Percentiles rank a stretch among this genome's conserved stretches.
Conservation (phyloP, 257 asterid genomes). For the Nicotiana undulata region DNA sequence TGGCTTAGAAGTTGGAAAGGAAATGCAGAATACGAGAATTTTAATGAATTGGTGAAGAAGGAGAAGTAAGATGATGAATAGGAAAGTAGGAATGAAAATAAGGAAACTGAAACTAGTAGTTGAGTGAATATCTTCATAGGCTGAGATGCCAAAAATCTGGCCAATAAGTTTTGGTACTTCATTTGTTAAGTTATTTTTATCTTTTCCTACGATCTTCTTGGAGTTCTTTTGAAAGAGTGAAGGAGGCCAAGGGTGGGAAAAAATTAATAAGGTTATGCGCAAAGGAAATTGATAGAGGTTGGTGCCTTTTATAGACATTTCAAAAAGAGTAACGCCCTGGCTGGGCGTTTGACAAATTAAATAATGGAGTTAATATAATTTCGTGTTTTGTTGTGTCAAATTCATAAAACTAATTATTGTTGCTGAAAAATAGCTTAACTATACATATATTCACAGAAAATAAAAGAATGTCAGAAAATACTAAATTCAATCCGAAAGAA, state of each 20-base stretch:
- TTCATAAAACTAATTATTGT: background rate
- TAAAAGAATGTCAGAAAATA: background rate
- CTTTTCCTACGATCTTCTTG: background rate
- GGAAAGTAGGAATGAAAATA: conserved; percentile 35
- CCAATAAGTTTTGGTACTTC: conserved; percentile 17
- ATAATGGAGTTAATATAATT: background rate
- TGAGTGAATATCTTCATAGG: conserved; percentile 29
- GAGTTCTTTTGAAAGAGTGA: background rate
- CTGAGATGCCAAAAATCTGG: conserved; percentile 1
- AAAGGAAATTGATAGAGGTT: background rate
- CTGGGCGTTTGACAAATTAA: background rate
- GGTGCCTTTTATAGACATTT: conserved; percentile 13
- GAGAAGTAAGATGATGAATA: conserved; percentile 11
- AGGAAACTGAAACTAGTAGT: conserved; percentile 34
- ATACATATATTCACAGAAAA: background rate
- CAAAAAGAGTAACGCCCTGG: background rate
- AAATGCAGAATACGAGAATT: conserved; percentile 13
- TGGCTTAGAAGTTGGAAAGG: conserved; percentile 19
- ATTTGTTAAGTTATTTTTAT: background rate
- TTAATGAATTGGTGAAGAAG: conserved; percentile 12
- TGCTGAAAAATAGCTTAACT: no score
- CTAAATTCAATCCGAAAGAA: background rate
- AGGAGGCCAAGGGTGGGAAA: background rate
- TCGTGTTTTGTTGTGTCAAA: background rate
- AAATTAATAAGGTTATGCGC: background rate